Percentiles rank a stretch among this genome's conserved stretches.
Evolutionary conservation across 108 stramenopile species (phyloP).

Genomic region (Cyclostephanos tholiformis): DNA sequence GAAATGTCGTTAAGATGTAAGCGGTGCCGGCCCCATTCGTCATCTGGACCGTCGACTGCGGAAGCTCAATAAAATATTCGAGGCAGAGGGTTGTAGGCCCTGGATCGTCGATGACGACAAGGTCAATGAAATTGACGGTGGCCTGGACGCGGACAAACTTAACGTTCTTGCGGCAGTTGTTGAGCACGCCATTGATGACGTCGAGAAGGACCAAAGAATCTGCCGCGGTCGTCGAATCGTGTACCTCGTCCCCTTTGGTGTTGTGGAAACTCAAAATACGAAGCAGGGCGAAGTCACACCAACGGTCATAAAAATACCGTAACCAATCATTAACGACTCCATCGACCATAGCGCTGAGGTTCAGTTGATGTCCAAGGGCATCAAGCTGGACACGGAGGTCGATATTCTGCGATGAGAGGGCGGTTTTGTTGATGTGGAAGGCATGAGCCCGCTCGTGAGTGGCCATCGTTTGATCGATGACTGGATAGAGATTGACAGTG

Average conservation of each 20-base stretch:
- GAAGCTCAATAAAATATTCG: too few relatives aligned
- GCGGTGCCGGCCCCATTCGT: too few relatives aligned
- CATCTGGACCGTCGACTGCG: too few relatives aligned
- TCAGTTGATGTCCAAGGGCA: too few relatives aligned
- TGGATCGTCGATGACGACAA: too few relatives aligned
- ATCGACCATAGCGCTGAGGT: too few relatives aligned
- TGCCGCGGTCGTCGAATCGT: not conserved
- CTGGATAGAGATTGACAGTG: not conserved
- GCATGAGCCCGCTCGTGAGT: constrained; percentile 3
- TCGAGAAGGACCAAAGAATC: not conserved
- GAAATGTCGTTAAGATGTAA: too few relatives aligned
- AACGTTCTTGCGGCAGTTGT: not conserved
- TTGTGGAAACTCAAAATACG: not conserved
- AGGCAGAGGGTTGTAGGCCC: too few relatives aligned
- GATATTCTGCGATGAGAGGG: too few relatives aligned
- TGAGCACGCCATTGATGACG: not conserved
- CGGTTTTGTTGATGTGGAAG: constrained; percentile 6
- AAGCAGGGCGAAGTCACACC: too few relatives aligned
- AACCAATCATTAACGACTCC: not conserved
- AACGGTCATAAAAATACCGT: not conserved
- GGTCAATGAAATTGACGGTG: too few relatives aligned
- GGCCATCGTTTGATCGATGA: not conserved
- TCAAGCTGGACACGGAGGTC: too few relatives aligned
- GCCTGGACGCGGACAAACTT: constrained; percentile 1
- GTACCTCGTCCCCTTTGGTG: not conserved